phyloP scores from a whole-genome alignment of 768 basidiomycete species.

The Myochromella boudieri region DNA sequence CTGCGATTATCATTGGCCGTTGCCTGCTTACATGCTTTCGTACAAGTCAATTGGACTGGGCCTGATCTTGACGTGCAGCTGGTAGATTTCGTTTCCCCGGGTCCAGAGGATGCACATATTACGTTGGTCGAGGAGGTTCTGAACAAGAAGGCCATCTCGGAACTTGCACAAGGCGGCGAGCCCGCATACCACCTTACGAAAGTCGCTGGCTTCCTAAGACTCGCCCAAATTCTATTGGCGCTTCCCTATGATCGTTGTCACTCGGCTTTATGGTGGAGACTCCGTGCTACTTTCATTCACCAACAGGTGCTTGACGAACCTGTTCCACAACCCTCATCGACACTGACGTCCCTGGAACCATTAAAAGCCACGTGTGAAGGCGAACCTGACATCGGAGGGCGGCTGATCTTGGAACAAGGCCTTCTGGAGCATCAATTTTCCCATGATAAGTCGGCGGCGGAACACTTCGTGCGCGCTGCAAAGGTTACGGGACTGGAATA shows the following conservation, averaged over 20 bases:
- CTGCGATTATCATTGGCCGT: constrained; percentile 65
- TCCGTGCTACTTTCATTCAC: constrained; percentile 73
- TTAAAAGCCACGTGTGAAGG: constrained; percentile 38
- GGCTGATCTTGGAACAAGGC: constrained; percentile 73
- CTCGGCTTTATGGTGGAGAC: constrained; percentile 77
- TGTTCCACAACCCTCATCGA: constrained; percentile 51
- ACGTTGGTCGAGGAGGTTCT: constrained; percentile 48
- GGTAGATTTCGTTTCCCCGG: constrained; percentile 35
- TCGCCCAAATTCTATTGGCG: constrained; percentile 71
- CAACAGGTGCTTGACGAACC: constrained; percentile 85
- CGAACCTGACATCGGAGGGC: constrained; percentile 67
- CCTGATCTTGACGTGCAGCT: constrained; percentile 71
- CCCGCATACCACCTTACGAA: constrained; percentile 92
- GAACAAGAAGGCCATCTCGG: constrained; percentile 65
- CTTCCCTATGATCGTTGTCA: constrained; percentile 46
- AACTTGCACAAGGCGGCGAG: constrained; percentile 85
- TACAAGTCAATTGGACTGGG: constrained; percentile 96
- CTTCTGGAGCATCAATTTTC: constrained; percentile 73
- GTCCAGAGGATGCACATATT: constrained; percentile 21
- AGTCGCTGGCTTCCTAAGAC: constrained; percentile 65
- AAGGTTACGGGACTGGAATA: constrained; percentile 78
- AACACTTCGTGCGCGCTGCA: constrained; percentile 76
- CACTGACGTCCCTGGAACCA: constrained; percentile 39
- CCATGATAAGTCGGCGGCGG: constrained; percentile 77
- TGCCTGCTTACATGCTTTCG: constrained; percentile 84